A percentile compares a stretch with the other conserved stretches of the same genome.
phyloP scores from a whole-genome alignment of 1,284 basidiomycete species.

The Apiotrichum domesticum region DNA sequence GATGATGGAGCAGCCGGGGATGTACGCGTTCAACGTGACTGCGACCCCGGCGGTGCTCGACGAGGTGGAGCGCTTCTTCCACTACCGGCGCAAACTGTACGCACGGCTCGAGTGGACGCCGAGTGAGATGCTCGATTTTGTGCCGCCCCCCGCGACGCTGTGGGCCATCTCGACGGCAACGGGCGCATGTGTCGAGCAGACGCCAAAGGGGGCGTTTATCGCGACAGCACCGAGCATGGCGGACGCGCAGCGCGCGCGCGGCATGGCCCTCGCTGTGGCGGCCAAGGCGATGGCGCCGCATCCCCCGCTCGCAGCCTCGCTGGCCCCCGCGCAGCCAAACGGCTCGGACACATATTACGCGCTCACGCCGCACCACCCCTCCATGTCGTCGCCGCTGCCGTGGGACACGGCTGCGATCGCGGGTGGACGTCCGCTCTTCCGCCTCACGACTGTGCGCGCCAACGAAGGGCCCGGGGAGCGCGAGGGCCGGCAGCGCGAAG shows the following conservation, averaged over 20 bases:
- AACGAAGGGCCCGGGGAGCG: neutral
- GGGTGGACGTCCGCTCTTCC: constrained; percentile 10
- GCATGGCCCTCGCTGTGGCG: constrained; percentile 1
- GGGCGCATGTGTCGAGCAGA: constrained; percentile 4
- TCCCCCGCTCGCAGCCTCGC: neutral
- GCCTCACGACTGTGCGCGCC: neutral
- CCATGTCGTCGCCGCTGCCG: constrained; percentile 4
- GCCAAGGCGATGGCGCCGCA: neutral
- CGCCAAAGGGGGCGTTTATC: neutral
- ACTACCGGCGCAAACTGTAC: neutral
- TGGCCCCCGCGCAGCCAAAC: neutral
- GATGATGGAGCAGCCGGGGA: neutral
- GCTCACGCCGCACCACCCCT: constrained; percentile 9
- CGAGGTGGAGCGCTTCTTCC: constrained; percentile 1
- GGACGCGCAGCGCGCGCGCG: constrained; percentile 4
- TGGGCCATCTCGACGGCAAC: constrained; percentile 2
- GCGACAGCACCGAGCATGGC: neutral
- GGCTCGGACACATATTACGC: neutral
- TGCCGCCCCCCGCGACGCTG: neutral
- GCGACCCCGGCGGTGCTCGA: neutral
- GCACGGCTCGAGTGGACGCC: neutral
- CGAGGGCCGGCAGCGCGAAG: constrained; percentile 3
- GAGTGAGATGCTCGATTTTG: constrained; percentile 2
- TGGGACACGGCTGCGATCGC: constrained; percentile 7
- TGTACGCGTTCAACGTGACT: neutral